These are phyloP conservation scores for Mycena latifolia DNA, from an alignment of 768 basidiomycete genomes.

Conservation along the genomic window DNA sequence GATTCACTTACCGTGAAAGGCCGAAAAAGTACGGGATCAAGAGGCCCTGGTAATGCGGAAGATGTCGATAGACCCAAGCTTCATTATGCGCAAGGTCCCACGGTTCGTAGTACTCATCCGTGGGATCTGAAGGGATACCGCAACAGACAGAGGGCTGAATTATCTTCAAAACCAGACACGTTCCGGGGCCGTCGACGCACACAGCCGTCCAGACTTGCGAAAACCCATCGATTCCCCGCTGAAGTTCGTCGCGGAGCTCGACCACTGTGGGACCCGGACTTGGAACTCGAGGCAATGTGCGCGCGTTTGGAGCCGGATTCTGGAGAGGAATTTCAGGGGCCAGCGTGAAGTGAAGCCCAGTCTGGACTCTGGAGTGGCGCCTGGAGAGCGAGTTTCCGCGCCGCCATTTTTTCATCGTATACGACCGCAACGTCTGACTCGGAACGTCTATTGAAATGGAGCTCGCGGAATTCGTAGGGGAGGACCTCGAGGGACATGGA, in stretches of 20 bases:
- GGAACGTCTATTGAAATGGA: slow-evolving; percentile 10
- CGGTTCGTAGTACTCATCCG: slow-evolving; percentile 4
- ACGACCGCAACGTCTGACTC: slow-evolving; percentile 11
- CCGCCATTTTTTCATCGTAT: slow-evolving; percentile 11
- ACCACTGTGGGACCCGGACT: neutral
- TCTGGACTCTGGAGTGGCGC: slow-evolving; percentile 5
- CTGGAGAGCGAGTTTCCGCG: slow-evolving; percentile 16
- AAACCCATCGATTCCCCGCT: slow-evolving; percentile 9
- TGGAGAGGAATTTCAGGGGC: slow-evolving; percentile 16
- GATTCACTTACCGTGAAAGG: slow-evolving; percentile 13
- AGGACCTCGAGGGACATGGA: slow-evolving; percentile 14
- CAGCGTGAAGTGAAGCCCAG: slow-evolving; percentile 14
- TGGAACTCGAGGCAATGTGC: slow-evolving; percentile 6
- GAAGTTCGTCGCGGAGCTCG: slow-evolving; percentile 10
- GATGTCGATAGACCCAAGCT: slow-evolving; percentile 25
- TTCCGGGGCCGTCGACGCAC: slow-evolving; percentile 5
- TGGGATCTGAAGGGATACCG: neutral
- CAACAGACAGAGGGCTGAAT: slow-evolving; percentile 25
- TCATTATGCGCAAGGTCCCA: slow-evolving; percentile 24
- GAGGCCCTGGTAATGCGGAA: slow-evolving; percentile 15
- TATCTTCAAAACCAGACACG: slow-evolving; percentile 25
- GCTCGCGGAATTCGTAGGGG: slow-evolving; percentile 12
- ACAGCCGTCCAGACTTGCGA: slow-evolving; percentile 30
- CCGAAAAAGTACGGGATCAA: slow-evolving; percentile 30
- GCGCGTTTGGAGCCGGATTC: slow-evolving; percentile 12